A percentile compares a stretch with the other conserved stretches of the same genome.
Conservation (phyloP, 495 filamentous ascomycete species). For the Parachaetomium inaequale region DNA sequence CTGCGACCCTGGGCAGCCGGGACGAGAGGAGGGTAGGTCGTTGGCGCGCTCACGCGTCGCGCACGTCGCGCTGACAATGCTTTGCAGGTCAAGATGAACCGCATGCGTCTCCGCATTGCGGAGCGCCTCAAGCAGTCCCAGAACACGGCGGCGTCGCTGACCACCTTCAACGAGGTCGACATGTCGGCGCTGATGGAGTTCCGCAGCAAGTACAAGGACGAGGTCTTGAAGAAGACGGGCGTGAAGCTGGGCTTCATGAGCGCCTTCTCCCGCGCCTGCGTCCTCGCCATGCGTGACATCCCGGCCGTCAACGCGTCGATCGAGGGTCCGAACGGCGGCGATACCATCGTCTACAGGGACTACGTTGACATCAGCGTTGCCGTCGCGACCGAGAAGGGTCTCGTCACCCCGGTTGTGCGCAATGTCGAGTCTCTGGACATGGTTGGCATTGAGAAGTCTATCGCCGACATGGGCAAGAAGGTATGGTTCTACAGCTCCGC, state of each 20-base stretch:
- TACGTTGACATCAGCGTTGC: conserved; percentile 98
- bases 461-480: conserved; percentile 95
- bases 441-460: conserved; percentile 83
- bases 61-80: conserved; percentile 9
- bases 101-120: conserved; percentile 94
- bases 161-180: conserved; percentile 99
- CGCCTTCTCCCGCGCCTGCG: conserved; percentile 87
- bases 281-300: conserved; percentile 90
- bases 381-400: conserved; percentile 94
- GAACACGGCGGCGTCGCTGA: conserved; percentile 95
- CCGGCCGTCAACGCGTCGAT: conserved; percentile 98
- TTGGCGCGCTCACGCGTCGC: background rate
- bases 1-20: conserved; percentile 61
- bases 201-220: conserved; percentile 94
- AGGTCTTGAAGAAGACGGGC: conserved; percentile 89
- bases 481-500: conserved; percentile 34
- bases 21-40: conserved; percentile 79
- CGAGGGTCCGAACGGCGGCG: conserved; percentile 88
- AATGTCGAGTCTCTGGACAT: conserved; percentile 87
- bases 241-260: conserved; percentile 99
- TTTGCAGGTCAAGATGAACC: conserved; percentile 94
- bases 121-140: conserved; percentile 99
- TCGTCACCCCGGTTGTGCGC: conserved; percentile 93
- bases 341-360: conserved; percentile 96
- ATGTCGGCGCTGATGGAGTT: conserved; percentile 98